Conservation (phyloP, 192 early-diverging fungal genomes). For the Kickxella alabastrina region DNA sequence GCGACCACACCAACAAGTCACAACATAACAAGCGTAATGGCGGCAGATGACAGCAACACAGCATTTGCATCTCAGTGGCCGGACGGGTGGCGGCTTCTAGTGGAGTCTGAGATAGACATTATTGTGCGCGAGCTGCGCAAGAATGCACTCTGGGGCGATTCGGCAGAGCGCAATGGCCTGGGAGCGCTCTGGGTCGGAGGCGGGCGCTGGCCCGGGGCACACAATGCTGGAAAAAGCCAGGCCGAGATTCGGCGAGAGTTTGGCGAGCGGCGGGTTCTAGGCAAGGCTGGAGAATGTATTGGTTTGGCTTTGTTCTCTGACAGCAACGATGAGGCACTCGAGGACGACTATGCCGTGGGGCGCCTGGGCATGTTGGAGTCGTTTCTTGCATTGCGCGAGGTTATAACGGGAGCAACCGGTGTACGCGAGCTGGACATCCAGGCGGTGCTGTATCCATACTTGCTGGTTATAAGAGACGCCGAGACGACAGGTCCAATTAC, state of each 20-base stretch:
- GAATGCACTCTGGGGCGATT: conserved; percentile 44
- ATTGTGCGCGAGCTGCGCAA: conserved; percentile 52
- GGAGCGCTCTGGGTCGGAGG: conserved; percentile 52
- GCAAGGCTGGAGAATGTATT: conserved; percentile 40
- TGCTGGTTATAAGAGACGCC: conserved; percentile 87
- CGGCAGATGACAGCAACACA: conserved; percentile 11
- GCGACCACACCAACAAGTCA: too few relatives aligned
- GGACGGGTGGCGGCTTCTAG: conserved; percentile 45
- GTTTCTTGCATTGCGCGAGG: conserved; percentile 39
- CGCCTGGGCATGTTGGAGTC: conserved; percentile 43
- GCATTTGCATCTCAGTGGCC: conserved; percentile 17
- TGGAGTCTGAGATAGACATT: conserved; percentile 49
- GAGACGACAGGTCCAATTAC: conserved; percentile 95
- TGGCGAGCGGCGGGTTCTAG: conserved; percentile 35
- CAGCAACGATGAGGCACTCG: conserved; percentile 16
- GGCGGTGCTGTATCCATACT: conserved; percentile 80
- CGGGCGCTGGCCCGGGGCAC: conserved; percentile 34
- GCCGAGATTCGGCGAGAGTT: conserved; percentile 16
- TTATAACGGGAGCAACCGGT: conserved; percentile 49
- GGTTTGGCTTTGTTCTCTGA: conserved; percentile 44
- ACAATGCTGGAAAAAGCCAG: not conserved
- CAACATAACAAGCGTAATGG: too few relatives aligned
- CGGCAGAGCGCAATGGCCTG: conserved; percentile 37
- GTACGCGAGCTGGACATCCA: conserved; percentile 62
- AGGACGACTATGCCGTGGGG: conserved; percentile 23